Conservation (phyloP, 345 rosid species). For the Populus euphratica region DNA sequence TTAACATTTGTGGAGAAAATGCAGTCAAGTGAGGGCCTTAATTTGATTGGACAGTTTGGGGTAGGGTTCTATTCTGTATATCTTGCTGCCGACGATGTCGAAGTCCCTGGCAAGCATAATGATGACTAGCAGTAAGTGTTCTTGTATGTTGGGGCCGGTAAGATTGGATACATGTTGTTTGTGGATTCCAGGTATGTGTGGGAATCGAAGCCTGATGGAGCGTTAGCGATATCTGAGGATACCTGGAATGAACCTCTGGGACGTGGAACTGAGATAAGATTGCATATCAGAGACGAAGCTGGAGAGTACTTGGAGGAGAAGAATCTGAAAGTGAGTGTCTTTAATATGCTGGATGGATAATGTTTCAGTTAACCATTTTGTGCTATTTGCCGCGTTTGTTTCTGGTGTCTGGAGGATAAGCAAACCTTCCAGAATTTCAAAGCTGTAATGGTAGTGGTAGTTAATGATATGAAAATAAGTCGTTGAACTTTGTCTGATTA, state of each 20-base stretch:
- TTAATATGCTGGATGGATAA: too few relatives aligned
- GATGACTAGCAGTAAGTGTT: slow-evolving; percentile 82
- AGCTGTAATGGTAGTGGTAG: background rate
- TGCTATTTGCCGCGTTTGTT: background rate
- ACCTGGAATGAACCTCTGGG: slow-evolving; percentile 96
- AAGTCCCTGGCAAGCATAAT: slow-evolving; percentile 93
- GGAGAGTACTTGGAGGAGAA: slow-evolving; percentile 88
- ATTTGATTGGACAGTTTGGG: slow-evolving; percentile 98
- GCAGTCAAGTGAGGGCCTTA: slow-evolving; percentile 92
- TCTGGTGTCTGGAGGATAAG: background rate
- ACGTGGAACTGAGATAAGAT: slow-evolving; percentile 94
- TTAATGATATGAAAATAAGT: background rate
- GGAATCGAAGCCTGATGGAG: slow-evolving; percentile 99
- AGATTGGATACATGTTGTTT: background rate
- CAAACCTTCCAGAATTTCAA: background rate
- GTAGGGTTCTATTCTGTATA: slow-evolving; percentile 98
- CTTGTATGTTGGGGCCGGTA: background rate
- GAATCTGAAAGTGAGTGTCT: slow-evolving; percentile 69
- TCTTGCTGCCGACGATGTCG: slow-evolving; percentile 95
- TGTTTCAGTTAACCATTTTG: background rate
- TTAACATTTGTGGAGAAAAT: slow-evolving; percentile 96
- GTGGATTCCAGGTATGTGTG: slow-evolving; percentile 64
- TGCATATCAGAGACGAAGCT: slow-evolving; percentile 96
- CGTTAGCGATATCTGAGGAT: slow-evolving; percentile 95
- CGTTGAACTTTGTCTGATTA: background rate